Base-by-base conservation (phyloP, 2,329 filamentous ascomycete genomes). In the Sarocladium brachiariae region DNA sequence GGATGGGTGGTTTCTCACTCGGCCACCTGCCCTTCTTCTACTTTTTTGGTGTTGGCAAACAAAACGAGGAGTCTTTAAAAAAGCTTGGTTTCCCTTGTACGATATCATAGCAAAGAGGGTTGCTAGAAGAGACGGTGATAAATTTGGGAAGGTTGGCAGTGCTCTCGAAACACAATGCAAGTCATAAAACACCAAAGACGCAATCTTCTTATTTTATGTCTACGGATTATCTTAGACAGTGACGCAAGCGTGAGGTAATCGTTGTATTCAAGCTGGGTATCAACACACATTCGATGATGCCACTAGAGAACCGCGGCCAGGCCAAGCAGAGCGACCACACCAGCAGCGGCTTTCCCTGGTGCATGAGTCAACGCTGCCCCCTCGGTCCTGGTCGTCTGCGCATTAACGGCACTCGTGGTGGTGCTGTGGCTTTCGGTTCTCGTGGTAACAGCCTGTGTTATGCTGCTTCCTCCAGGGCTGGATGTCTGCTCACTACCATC, bases 151-250 rank as follows among this genome's bases (percentile, higher is more conserved):
- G n/a, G 43, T 30, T 16, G 43, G 43, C 43, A 47, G 39, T 43
- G 39, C 14, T 47, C 21, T 33, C 27, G 25, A 33, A 47, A 33
- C 39, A 45, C 43, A 47, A 47, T 47, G 43, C n/a, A 47, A 47
- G 43, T 13, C 18, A 47, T 47, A 47, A 47, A 47, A 47, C 43
- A 47, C 43, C 39, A 43, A 47, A 45, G 23, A 13, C n/a, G n/a
- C n/a, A n/a, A n/a, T n/a, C n/a, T n/a, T n/a, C n/a, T n/a, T n/a
- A n/a, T n/a, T n/a, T n/a, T n/a, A n/a, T n/a, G n/a, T n/a, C n/a
- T n/a, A n/a, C n/a, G n/a, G n/a, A n/a, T n/a, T n/a, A n/a, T n/a
- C n/a, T n/a, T n/a, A n/a, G n/a, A n/a, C n/a, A n/a, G n/a, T n/a
- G n/a, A n/a, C n/a, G n/a, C n/a, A n/a, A n/a, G n/a, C n/a, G n/a